These are phyloP conservation scores for Borovskyia barvae DNA, from an alignment of 208 protist species.

Conservation along the genomic window DNA sequence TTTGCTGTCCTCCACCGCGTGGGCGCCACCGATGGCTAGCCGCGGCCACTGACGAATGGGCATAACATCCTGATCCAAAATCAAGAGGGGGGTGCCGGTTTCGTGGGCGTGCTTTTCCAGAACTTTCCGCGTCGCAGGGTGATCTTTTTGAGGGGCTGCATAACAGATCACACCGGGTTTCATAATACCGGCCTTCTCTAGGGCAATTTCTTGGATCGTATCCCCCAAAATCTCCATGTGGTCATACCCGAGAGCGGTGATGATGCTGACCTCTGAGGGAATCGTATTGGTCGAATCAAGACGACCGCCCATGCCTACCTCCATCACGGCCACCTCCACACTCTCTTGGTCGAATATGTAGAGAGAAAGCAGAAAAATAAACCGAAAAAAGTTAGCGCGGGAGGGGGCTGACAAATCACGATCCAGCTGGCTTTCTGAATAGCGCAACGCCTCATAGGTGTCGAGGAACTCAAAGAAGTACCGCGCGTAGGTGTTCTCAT, in stretches of 20 bases:
- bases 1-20: conserved; percentile 84
- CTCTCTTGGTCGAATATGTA: conserved; percentile 72
- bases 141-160: conserved; percentile 60
- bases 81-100: conserved; percentile 43
- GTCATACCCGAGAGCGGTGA: conserved; percentile 92
- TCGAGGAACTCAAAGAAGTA: conserved; percentile 84
- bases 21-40: conserved; percentile 72
- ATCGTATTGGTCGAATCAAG: conserved; percentile 94
- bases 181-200: conserved; percentile 94
- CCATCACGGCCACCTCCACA: conserved; percentile 91
- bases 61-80: conserved; percentile 61
- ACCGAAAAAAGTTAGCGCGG: conserved; percentile 76
- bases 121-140: conserved; percentile 57
- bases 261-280: conserved; percentile 74
- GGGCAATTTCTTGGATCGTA: conserved; percentile 90
- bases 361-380: conserved; percentile 85
- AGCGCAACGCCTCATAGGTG: conserved; percentile 41
- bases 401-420: conserved; percentile 39
- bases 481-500: conserved; percentile 55
- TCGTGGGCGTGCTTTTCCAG: conserved; percentile 49
- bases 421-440: conserved; percentile 53
- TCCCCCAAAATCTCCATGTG: conserved; percentile 93
- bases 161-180: conserved; percentile 80
- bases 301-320: conserved; percentile 94
- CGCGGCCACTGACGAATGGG: conserved; percentile 66